Evolutionary conservation across 768 basidiomycete species (phyloP), one percentile per base, ranked within the genome.

Genomic region (Suillus paluster): DNA sequence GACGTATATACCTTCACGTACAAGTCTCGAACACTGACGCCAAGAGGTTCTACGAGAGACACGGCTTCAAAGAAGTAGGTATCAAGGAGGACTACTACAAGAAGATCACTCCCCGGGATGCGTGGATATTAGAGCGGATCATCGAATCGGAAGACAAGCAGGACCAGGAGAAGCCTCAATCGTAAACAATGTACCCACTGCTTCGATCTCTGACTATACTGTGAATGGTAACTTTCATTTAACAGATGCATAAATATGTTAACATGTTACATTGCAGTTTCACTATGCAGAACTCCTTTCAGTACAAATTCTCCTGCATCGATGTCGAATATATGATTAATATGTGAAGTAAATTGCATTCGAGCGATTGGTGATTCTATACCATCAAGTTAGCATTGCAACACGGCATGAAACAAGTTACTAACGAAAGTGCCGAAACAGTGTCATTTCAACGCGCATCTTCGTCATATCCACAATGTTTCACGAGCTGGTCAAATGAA

Each of bases 41-140:
- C 27, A 93, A 89, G 77, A 79, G 75, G 59, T 95, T 95, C 75
- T 96, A 95, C 73, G 91, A 93, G 76, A 81, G 82, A 48, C 88
- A 94, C 68, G 94, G 91, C 9, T 96, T 96, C 79, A 79, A 75
- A 59, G 87, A 92, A 74, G 79, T 84, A 23, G 83, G 81, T 23
- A 65, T 90, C 34, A 85, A 90, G 58, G 79, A 89, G 68, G 82
- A 86, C 64, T 96, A 96, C 77, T 96, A 96, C 85, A 94, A 93
- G 77, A 95, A 93, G 74, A 92, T 96, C 61, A 79, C 76, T 33
- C 94, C 94, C 27, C 85, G 84, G 64, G 90, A 90, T 69, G 94
- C 94, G 23, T 96, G 94, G 94, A 80, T 96, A 63, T 81, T 96
- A 57, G 91, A 95, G 77, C 86, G 84, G 72, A 72, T 70, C 55